A percentile compares a stretch with the other conserved stretches of the same genome.
Evolutionary conservation across 2,329 filamentous ascomycete genomes (phyloP).

Genomic region (Cercospora sp.): DNA sequence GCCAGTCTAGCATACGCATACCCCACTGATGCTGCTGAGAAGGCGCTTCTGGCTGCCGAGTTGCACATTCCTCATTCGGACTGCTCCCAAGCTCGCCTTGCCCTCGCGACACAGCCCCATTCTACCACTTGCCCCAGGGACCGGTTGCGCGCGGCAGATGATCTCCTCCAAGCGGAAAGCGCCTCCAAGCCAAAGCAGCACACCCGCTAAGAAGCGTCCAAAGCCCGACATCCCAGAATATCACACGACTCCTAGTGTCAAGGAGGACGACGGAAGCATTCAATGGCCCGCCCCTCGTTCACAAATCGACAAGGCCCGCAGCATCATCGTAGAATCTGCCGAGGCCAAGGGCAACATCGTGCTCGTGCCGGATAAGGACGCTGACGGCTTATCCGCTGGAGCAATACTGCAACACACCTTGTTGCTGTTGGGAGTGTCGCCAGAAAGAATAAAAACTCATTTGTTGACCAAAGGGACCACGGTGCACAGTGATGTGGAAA

Average conservation of each 20-base stretch:
- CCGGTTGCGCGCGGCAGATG: constrained; percentile 10
- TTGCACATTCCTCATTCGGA: constrained; percentile 3
- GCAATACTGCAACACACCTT: constrained; percentile 64
- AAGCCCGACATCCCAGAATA: constrained; percentile 47
- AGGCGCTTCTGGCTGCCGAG: not conserved
- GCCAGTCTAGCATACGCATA: not conserved
- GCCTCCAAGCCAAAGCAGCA: constrained; percentile 7
- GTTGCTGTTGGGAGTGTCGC: constrained; percentile 57
- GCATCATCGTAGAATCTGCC: constrained; percentile 60
- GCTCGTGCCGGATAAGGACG: constrained; percentile 69
- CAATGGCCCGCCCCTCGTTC: constrained; percentile 63
- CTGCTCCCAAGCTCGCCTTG: not conserved
- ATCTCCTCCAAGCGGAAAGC: constrained; percentile 24
- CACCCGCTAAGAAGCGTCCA: constrained; percentile 34
- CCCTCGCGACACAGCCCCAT: not conserved
- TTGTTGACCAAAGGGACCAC: constrained; percentile 61
- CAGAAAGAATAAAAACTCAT: constrained; percentile 58
- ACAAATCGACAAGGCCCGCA: constrained; percentile 58
- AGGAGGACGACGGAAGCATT: constrained; percentile 49
- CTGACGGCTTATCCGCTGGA: constrained; percentile 66
- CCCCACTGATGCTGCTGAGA: not conserved
- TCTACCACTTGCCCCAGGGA: not conserved
- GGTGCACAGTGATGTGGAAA: constrained; percentile 58
- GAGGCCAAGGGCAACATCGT: constrained; percentile 54
- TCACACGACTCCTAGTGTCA: constrained; percentile 46